Base-by-base conservation (phyloP, 768 basidiomycete species). In the Suillus decipiens region DNA sequence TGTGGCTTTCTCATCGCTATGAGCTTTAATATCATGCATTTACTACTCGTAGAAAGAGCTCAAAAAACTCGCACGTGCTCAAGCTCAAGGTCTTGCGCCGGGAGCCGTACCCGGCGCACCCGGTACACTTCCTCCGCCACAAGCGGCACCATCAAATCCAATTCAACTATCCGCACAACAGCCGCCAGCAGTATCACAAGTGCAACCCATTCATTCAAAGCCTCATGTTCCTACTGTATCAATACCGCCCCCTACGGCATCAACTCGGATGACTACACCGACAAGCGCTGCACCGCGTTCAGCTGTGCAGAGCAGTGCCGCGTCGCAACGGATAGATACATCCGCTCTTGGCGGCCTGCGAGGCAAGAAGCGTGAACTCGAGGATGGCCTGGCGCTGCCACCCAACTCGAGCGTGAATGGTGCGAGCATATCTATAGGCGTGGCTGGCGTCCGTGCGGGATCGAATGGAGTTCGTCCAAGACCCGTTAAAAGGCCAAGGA, bases 401-500 rank as follows among this genome's bases (percentile, higher is more conserved):
- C 61, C 72, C 42, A 72, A 71, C 28, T 66, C 73, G 37, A 63
- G 63, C 7, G 58, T 65, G 3, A 67, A 70, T n/a, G 71, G 69
- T 64, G 73, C 73, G 19, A 74, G 63, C 39, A 63, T 66, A 15
- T 65, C 73, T 14, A 62, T 75, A 33, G 69, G 69, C 39, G 72
- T 81, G 17, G 69, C 84, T 17, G 82, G 82, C 67, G 82, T 86
- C 33, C 85, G 85, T 68, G 85, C 87, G 11, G 89, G 89, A 19
- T 79, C 78, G 42, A 80, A 79, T 9, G 83, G 81, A 53, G 83
- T 81, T 15, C 80, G 87, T 61, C 89, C 89, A 34, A 80, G 90
- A 67, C 90, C 90, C 24, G 70, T 87, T 48, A 92, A 92, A 82
- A 92, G 89, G 75, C 89, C 86, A 70, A 82, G 88, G 65, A 79